Percentiles rank a stretch among this genome's conserved stretches.
Conservation (phyloP, 352 stramenopile genomes). For the Globisporangium mamillatum region DNA sequence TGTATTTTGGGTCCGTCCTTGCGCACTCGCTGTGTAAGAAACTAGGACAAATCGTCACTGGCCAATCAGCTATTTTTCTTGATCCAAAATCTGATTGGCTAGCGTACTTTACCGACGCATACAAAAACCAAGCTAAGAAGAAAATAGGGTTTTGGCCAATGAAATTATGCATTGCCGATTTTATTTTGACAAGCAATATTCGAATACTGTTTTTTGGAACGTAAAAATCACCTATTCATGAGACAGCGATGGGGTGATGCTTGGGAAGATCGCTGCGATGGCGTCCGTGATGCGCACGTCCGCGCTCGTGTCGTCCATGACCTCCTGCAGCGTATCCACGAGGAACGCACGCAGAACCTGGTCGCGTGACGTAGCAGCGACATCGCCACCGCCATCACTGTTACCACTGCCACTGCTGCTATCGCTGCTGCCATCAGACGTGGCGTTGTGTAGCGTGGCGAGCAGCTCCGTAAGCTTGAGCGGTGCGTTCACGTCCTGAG, state of each 20-base stretch:
- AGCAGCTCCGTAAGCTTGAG: constrained; percentile 42
- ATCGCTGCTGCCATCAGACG: neutral
- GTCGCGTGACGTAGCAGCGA: constrained; percentile 19
- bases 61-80: too few relatives aligned
- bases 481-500: constrained; percentile 49
- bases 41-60: neutral
- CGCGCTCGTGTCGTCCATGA: constrained; percentile 26
- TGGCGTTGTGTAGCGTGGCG: constrained; percentile 25
- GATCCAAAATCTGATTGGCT: too few relatives aligned
- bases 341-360: constrained; percentile 33
- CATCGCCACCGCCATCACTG: neutral
- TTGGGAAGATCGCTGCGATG: constrained; percentile 30
- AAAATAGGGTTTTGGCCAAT: constrained; percentile 1
- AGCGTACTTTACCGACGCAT: too few relatives aligned
- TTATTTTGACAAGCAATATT: too few relatives aligned
- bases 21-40: neutral
- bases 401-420: neutral
- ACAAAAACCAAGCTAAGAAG: too few relatives aligned
- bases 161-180: neutral
- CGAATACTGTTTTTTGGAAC: too few relatives aligned
- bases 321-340: constrained; percentile 24
- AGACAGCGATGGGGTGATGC: constrained; percentile 14
- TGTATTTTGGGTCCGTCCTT: neutral
- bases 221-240: neutral
- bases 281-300: constrained; percentile 40